Percentiles rank a stretch among this genome's conserved stretches.
phyloP scores from a whole-genome alignment of 106 monocot genomes.

The Platanthera guangdongensis region DNA sequence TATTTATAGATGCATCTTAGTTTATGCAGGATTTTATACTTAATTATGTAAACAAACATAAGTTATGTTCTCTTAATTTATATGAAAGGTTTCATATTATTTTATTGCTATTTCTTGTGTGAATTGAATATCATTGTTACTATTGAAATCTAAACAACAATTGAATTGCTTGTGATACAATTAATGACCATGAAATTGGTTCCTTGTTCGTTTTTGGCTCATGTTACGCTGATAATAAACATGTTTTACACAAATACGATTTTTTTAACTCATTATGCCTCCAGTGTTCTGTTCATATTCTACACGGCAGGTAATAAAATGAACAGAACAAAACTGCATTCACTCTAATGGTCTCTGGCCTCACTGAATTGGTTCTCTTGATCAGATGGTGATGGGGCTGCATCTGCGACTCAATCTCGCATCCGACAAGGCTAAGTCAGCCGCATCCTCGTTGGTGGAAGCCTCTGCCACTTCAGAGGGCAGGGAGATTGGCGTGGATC shows the following conservation, averaged over 20 bases:
- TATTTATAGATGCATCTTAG: too few relatives aligned
- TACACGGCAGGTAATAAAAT: neutral
- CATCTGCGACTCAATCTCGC: constrained; percentile 55
- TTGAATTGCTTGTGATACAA: neutral
- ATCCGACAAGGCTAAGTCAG: neutral
- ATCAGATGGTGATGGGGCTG: constrained; percentile 64
- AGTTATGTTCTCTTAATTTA: too few relatives aligned
- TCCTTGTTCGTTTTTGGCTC: neutral
- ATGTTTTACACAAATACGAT: neutral
- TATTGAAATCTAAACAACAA: neutral
- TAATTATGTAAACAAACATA: too few relatives aligned
- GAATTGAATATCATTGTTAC: neutral
- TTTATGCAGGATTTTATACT: too few relatives aligned
- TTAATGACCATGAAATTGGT: neutral
- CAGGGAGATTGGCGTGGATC: neutral
- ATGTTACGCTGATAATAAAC: neutral
- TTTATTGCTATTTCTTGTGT: neutral
- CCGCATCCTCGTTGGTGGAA: neutral
- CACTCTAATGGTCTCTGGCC: neutral
- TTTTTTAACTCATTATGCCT: neutral
- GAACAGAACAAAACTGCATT: neutral
- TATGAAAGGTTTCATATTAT: too few relatives aligned
- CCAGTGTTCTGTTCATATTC: too few relatives aligned
- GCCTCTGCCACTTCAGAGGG: neutral
- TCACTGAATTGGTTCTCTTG: neutral